Evolutionary conservation across 2,329 filamentous ascomycete genomes (phyloP), one percentile per base, ranked within the genome.

Genomic region (Penicillium brevicompactum): DNA sequence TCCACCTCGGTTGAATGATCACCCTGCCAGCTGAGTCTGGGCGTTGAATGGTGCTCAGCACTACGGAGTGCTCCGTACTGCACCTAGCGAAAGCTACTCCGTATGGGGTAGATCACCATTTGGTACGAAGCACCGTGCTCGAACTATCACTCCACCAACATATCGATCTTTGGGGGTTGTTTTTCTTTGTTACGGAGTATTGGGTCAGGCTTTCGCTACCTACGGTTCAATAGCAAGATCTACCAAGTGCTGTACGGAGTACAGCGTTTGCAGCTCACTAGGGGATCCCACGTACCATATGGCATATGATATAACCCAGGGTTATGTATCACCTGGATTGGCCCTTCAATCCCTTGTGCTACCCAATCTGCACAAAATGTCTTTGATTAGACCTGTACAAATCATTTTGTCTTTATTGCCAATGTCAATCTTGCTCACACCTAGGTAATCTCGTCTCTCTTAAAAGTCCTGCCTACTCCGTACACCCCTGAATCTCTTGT

Each of bases 371-470:
- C 49, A 57, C 54, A 59, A 56, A 65, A 64, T 62, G 62, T 64
- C 46, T 16, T 49, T 41, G 38, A 60, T 63, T 60, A 64, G 63
- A 66, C 63, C 62, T 62, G 60, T 66, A 57, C 48, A 31, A 60
- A 60, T 49, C 52, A 3, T n/a, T n/a, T n/a, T 13, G 45, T 60
- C 49, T 48, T 49, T 42, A 37, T 63, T 62, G 30, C 6, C 51
- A 61, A 66, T 60, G 24, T 3, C 53, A 60, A 59, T 56, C 43
- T 55, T 59, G 49, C 27, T 34, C 42, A n/a, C 31, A 48, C 46
- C 40, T 22, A 24, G 7, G 13, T 51, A 9, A 18, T 51, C 50
- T 57, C 14, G 4, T 13, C 14, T 37, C 13, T 37, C 11, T n/a
- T 37, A 34, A 14, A 34, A 11, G 51, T 46, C 24, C 5, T 34